Conservation (phyloP, 306 rosid species). For the Prunus kanzakura region DNA sequence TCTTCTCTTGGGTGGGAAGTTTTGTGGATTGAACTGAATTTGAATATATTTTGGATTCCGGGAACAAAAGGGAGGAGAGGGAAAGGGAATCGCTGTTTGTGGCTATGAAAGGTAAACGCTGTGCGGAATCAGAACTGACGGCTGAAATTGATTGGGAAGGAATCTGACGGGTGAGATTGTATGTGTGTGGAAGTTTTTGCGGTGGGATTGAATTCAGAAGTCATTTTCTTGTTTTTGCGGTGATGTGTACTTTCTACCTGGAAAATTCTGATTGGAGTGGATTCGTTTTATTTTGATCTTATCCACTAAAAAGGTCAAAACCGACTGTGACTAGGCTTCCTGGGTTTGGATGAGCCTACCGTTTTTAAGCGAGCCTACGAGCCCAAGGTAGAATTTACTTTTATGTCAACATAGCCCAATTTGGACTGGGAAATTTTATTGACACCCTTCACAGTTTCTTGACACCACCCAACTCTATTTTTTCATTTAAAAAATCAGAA, state of each 20-base stretch:
- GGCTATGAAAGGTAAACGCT: background rate
- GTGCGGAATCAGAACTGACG: constrained; percentile 4
- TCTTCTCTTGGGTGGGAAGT: too few species aligned
- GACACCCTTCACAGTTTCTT: too few species aligned
- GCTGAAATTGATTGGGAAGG: constrained; percentile 9
- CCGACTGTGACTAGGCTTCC: background rate
- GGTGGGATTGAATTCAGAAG: constrained; percentile 1
- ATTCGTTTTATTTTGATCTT: background rate
- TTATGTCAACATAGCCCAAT: too few species aligned
- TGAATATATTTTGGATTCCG: constrained; percentile 31
- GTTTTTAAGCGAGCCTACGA: too few species aligned
- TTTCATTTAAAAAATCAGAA: too few species aligned
- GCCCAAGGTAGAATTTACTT: too few species aligned
- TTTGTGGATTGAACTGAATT: constrained; percentile 1
- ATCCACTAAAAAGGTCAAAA: background rate
- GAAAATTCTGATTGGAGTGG: constrained; percentile 9
- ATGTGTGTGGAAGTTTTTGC: background rate
- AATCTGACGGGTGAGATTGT: constrained; percentile 12
- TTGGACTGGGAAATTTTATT: too few species aligned
- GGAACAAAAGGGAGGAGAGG: background rate
- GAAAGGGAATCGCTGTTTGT: background rate
- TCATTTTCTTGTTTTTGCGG: background rate
- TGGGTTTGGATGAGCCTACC: too few species aligned
- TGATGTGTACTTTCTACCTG: background rate
- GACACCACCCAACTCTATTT: too few species aligned